Base-by-base conservation (phyloP, 2,329 filamentous ascomycete genomes). In the Trichoderma sp. region DNA sequence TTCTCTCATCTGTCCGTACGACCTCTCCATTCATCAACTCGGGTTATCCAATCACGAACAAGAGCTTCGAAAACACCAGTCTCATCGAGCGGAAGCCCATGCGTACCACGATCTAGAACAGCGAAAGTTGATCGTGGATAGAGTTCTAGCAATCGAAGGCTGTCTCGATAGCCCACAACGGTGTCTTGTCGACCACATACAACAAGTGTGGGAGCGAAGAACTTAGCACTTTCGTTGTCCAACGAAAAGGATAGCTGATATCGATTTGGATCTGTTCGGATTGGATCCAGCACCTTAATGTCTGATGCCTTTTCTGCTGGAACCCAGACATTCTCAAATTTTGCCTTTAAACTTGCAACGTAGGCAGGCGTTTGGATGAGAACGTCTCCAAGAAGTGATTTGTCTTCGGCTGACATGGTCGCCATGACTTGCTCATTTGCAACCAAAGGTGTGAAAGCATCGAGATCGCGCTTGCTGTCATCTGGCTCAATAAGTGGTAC, bases 401-500 rank as follows among this genome's bases (percentile, higher is more conserved):
- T 74, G 45, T 77, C 74, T 38, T 67, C 38, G 3, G 27, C 56
- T 6, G 76, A 71, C 11, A 71, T 8, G 35, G 18, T 63, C 45
- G 63, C 14, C 68, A 76, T 74, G 64, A 76, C n/a, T n/a, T 66
- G 21, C 27, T 50, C 62, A 35, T 76, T 62, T 62, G 29, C 64
- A 9, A 77, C 69, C 33, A 77, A 63, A 6, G 76, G 74, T 1
- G 6, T 60, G 27, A 74, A 59, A 27, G 68, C 6, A 66, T 77
- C 76, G 7, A 77, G 21, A 62, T 77, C 69, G 0, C 76, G 76
- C 14, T 29, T 77, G 68, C 33, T 56, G 24, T 74, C 65, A 1
- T 60, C 35, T 24, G 76, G 74, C 65, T 77, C 76, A 33, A 77
- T 74, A 62, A 76, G 68, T n/a, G 76, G 76, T 27, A 77, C 76